Evolutionary conservation across 73 alveolate species (phyloP), one percentile per base, ranked within the genome.

Genomic region (Tetrahymena thermophila): DNA sequence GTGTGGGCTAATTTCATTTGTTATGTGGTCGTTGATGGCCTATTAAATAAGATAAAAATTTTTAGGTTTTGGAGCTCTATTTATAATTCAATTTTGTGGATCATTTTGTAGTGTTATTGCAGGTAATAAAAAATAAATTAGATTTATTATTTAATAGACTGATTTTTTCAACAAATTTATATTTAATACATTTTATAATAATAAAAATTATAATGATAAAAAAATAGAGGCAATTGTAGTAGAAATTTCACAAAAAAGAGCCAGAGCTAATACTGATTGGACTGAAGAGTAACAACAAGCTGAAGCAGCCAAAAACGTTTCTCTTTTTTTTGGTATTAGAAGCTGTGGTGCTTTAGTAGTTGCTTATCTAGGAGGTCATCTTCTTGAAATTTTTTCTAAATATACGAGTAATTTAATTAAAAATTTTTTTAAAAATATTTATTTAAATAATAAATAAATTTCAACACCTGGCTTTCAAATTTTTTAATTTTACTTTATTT

Each of bases 81-180:
- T 94, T 23, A 28, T 94, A 21, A 94, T 43, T 11, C 96, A 50
- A 94, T 42, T 44, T 37, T 96, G 85, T 94, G 93, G 94, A n/a
- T 94, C 97, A 35, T 97, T 98, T 94, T 94, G 98, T 84, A 98
- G 97, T 96, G 98, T 98, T 5, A 97, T 98, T 85, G 99, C 98
- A 94, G 94, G 96, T 96, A 23, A 96, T 94, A 4, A 40, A 42
- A 2, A 14, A 15, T 19, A 50, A 19, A 10, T 50, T 58, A 58
- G 10, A 58, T 15, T 21, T 4, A 37, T 7, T 37, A 37, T 37
- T 40, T 40, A 40, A 40, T 7, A 40, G 15, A 40, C 10, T 6
- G 4, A 40, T 40, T 40, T 40, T 7, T 37, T 37, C 43, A 37
- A 7, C 43, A 37, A 37, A 37, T 7, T 37, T 37, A 55, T 19